Conservation (phyloP, 306 rosid genomes). For the Carpinus fangiana region DNA sequence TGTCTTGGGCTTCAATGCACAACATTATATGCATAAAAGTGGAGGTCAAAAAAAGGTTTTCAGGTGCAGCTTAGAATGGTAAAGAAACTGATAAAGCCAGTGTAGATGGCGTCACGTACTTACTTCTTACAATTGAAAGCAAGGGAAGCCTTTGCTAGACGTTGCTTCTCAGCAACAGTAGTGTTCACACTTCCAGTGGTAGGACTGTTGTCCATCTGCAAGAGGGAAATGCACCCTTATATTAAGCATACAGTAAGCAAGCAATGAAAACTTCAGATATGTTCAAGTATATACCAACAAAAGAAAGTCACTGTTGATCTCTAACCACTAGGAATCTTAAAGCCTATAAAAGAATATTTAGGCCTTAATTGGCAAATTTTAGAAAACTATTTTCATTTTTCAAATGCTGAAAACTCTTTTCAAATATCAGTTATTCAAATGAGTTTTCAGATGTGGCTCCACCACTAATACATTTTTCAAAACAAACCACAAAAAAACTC, state of each 20-base stretch:
- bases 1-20: background rate
- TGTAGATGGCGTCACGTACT: conserved; percentile 29
- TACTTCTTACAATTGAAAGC: conserved; percentile 89
- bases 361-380: too few species aligned
- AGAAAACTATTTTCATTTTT: too few species aligned
- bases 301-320: background rate
- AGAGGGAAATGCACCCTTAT: conserved; percentile 11
- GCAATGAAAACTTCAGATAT: conserved; percentile 4
- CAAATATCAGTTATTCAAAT: too few species aligned
- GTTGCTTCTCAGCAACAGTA: conserved; percentile 80
- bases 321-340: background rate
- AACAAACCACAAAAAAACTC: too few species aligned
- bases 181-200: conserved; percentile 96
- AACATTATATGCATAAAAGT: background rate
- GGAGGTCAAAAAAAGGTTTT: background rate
- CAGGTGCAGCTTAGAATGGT: background rate
- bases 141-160: conserved; percentile 85
- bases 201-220: conserved; percentile 96
- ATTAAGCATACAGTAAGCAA: conserved; percentile 15
- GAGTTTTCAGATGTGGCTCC: too few species aligned
- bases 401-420: too few species aligned
- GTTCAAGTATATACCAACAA: background rate
- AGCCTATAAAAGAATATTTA: background rate
- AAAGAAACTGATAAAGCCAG: conserved; percentile 6
- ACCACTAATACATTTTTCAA: too few species aligned